Evolutionary conservation across 1,139 yeast genomes (phyloP).

Genomic region (Candida anutae): DNA sequence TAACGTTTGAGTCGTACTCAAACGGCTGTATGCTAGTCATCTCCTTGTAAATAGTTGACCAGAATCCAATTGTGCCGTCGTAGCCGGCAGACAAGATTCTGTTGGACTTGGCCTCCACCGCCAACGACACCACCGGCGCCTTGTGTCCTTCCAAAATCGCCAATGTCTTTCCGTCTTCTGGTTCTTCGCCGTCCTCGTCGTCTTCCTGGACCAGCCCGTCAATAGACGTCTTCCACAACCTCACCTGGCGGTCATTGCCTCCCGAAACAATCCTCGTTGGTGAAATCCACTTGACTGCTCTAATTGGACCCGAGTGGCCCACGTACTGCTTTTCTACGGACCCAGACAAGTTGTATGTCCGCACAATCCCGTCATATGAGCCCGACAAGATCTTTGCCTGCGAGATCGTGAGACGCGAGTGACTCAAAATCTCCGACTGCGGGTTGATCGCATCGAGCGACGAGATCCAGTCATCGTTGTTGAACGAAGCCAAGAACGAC

Average conservation of each 20-base stretch:
- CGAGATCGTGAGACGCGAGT: slow-evolving; percentile 20
- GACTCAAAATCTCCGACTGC: slow-evolving; percentile 16
- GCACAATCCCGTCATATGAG: slow-evolving; percentile 87
- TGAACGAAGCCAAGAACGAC: slow-evolving; percentile 76
- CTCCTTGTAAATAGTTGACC: slow-evolving; percentile 84
- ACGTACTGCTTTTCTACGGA: slow-evolving; percentile 69
- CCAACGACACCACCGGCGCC: slow-evolving; percentile 76
- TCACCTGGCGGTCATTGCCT: slow-evolving; percentile 82
- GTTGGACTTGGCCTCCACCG: slow-evolving; percentile 42
- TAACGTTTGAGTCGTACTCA: slow-evolving; percentile 39
- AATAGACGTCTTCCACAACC: slow-evolving; percentile 77
- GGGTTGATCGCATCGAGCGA: slow-evolving; percentile 50
- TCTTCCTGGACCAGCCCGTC: slow-evolving; percentile 29
- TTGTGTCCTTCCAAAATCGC: slow-evolving; percentile 86
- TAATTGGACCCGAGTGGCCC: slow-evolving; percentile 85
- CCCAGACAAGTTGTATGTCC: slow-evolving; percentile 86
- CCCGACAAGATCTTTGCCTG: slow-evolving; percentile 69
- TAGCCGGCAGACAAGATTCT: slow-evolving; percentile 79
- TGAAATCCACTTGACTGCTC: slow-evolving; percentile 71
- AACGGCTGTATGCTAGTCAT: slow-evolving; percentile 69
- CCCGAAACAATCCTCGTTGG: slow-evolving; percentile 73
- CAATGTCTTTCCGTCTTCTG: slow-evolving; percentile 66
- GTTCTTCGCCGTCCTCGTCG: slow-evolving; percentile 33
- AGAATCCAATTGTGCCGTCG: slow-evolving; percentile 73
- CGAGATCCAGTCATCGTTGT: slow-evolving; percentile 95